Evolutionary conservation across 2,329 filamentous ascomycete genomes (phyloP).

Genomic region (Alternaria dauci): DNA sequence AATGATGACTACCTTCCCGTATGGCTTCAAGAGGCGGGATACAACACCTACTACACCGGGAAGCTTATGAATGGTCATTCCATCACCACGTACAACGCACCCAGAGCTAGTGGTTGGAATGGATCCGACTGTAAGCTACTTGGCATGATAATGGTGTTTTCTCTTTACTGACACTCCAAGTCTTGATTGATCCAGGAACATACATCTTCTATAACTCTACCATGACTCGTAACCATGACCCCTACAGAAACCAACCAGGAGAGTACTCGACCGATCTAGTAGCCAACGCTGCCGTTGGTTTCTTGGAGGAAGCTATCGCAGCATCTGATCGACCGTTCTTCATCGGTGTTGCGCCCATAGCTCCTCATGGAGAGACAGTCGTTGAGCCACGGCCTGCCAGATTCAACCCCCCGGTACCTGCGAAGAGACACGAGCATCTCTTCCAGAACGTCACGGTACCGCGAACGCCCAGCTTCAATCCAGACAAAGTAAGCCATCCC

Average conservation of each 20-base stretch:
- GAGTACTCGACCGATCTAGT: slow-evolving; percentile 68
- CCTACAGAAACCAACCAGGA: slow-evolving; percentile 64
- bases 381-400: slow-evolving; percentile 9
- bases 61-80: slow-evolving; percentile 75
- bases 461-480: slow-evolving; percentile 72
- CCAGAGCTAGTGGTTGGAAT: slow-evolving; percentile 67
- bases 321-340: slow-evolving; percentile 68
- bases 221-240: slow-evolving; percentile 67
- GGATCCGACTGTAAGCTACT: slow-evolving; percentile 54
- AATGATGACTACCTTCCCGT: slow-evolving; percentile 74
- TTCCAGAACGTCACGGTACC: slow-evolving; percentile 69
- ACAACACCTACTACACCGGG: slow-evolving; percentile 76
- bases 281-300: slow-evolving; percentile 64
- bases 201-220: slow-evolving; percentile 73
- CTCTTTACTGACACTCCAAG: background rate
- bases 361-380: slow-evolving; percentile 62
- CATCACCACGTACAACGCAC: slow-evolving; percentile 67
- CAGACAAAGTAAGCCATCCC: slow-evolving; percentile 51
- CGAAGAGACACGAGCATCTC: slow-evolving; percentile 68
- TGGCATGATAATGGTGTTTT: too few relatives aligned
- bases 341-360: slow-evolving; percentile 70
- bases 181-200: slow-evolving; percentile 70
- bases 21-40: slow-evolving; percentile 74
- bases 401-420: slow-evolving; percentile 65
- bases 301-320: slow-evolving; percentile 67